Evolutionary conservation across 805 yeast genomes (phyloP), one percentile per base, ranked within the genome.

Genomic region (Blastobotrys mokoenaii): DNA sequence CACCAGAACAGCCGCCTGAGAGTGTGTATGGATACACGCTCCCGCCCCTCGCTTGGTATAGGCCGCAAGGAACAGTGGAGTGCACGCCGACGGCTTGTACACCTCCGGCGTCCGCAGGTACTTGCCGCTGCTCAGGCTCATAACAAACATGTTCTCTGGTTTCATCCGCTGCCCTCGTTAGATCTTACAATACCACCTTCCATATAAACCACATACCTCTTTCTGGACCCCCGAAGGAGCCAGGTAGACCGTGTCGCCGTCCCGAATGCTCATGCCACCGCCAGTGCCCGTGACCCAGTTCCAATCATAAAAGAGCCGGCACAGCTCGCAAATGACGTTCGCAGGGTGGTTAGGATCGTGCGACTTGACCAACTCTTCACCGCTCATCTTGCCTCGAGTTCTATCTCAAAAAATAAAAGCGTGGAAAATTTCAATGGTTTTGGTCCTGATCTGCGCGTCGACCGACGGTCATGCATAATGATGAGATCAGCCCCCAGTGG

Each of bases 201-300:
- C 11, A 34, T 35, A 11, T 8, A n/a, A 11, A 29, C 10, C 8
- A 37, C 58, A 2, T 44, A 59, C 62, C 61, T 89, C 97, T 66
- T 89, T 89, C 61, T 89, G 96, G 7, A 89, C 95, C 1, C 97
- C 97, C n/a, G 95, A 84, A 3, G 97, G 97, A 0, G 97, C 94
- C 35, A 89, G 73, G 61, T 74, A 89, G 14, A 85, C 76, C 16
- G 67, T 56, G 49, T 77, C 71, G 45, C 60, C 67, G 41, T 76
- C 71, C 45, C 81, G 66, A 41, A 89, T 82, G 29, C 95, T 83
- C 55, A 90, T 82, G 2, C 97, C 97, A 29, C 97, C 97, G 2
- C 96, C 97, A 1, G 97, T 90, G 2, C 97, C 97, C 0, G 96
- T 81, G 54, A 86, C 90, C 96, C 96, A 88, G 42, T 84, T 82